Evolutionary conservation across 2,329 filamentous ascomycete species (phyloP).

Genomic region (Dichotomopilus funicola): DNA sequence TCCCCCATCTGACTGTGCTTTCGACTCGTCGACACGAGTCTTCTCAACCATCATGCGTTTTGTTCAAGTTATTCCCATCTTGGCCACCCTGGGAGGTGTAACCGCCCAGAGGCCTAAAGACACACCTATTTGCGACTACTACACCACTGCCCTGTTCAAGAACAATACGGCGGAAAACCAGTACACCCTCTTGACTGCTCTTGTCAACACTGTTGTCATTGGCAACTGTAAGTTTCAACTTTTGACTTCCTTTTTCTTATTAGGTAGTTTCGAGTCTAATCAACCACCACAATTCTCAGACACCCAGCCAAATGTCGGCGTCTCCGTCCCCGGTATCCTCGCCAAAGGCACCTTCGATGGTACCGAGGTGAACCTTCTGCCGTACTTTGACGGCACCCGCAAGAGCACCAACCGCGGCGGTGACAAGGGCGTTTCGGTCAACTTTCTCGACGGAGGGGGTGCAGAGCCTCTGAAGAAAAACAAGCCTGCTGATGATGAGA

Average conservation of each 20-base stretch:
- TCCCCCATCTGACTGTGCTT: too few relatives aligned
- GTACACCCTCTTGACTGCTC: neutral
- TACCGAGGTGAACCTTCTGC: neutral
- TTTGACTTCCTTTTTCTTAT: neutral
- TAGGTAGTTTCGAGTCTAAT: neutral
- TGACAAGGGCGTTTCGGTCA: neutral
- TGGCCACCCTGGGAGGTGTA: too few relatives aligned
- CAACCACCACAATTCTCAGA: neutral
- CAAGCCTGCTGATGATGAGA: neutral
- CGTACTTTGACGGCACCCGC: neutral
- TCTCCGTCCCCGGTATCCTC: neutral
- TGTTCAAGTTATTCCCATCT: too few relatives aligned
- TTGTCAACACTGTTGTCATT: conserved; percentile 2
- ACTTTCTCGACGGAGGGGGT: conserved; percentile 1
- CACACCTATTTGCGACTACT: conserved; percentile 3
- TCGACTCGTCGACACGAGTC: too few relatives aligned
- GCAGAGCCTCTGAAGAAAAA: neutral
- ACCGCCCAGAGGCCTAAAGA: neutral
- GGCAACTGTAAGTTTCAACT: neutral
- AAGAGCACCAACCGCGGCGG: conserved; percentile 2
- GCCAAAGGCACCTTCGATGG: neutral
- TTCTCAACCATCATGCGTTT: too few relatives aligned
- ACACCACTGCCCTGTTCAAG: neutral
- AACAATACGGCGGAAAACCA: conserved; percentile 1
- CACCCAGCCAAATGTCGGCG: neutral